Evolutionary conservation across 257 asterid species (phyloP).

Genomic region (Lithospermum erythrorhizon): DNA sequence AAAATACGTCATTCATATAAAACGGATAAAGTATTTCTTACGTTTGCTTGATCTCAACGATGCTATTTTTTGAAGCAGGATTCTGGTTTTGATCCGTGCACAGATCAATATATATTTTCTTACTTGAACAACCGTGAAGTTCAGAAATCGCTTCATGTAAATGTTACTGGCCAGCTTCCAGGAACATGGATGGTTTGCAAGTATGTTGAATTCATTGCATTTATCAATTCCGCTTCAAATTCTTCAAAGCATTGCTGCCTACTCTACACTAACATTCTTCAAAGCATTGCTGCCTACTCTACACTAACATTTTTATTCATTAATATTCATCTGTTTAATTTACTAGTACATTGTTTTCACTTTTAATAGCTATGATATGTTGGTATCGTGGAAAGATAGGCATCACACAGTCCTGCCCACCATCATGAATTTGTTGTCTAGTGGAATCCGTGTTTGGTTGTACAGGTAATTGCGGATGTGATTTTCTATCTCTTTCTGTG

Average conservation of each 20-base stretch:
- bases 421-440: constrained; percentile 37
- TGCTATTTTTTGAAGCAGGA: constrained; percentile 11
- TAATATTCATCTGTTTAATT: too few species aligned
- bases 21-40: too few species aligned
- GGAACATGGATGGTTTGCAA: constrained; percentile 40
- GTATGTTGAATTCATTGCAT: constrained; percentile 12
- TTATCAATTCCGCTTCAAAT: background rate
- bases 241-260: background rate
- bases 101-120: constrained; percentile 15
- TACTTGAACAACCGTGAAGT: constrained; percentile 39
- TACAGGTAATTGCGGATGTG: constrained; percentile 20
- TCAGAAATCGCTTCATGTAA: constrained; percentile 46
- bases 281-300: too few species aligned
- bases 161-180: constrained; percentile 24
- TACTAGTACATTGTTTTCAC: too few species aligned
- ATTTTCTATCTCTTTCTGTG: too few species aligned
- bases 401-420: constrained; percentile 36
- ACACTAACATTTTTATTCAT: too few species aligned
- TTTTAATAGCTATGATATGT: background rate
- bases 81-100: constrained; percentile 51
- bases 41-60: too few species aligned
- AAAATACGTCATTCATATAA: too few species aligned
- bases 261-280: too few species aligned
- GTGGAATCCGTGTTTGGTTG: constrained; percentile 43
- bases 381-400: constrained; percentile 21